Conservation (phyloP, 257 asterid genomes). For the Rauvolfia tetraphylla region DNA sequence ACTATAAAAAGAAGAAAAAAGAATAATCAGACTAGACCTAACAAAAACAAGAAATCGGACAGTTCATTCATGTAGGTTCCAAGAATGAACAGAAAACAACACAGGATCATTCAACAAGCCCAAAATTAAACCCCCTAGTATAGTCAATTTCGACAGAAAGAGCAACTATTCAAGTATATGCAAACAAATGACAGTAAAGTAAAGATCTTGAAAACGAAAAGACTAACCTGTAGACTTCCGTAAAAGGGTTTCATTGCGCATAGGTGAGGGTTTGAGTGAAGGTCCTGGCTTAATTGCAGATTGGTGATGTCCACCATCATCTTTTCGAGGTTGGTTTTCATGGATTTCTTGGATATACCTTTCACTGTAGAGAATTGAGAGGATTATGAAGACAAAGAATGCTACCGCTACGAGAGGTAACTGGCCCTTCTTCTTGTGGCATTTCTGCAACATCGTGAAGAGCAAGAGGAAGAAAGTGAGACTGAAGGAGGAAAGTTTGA, state of each 20-base stretch:
- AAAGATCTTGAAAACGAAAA: neutral
- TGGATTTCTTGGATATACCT: conserved; percentile 45
- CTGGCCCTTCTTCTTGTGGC: conserved; percentile 57
- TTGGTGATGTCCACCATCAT: conserved; percentile 14
- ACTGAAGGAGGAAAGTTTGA: neutral
- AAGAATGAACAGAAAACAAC: neutral
- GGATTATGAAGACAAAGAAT: conserved; percentile 46
- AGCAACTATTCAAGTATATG: neutral
- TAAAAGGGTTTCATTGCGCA: conserved; percentile 30
- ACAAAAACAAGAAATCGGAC: neutral
- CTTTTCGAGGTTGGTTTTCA: conserved; percentile 11
- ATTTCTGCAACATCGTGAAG: conserved; percentile 43
- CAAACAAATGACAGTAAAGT: conserved; percentile 5
- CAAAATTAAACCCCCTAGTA: neutral
- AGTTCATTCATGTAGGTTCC: neutral
- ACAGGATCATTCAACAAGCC: neutral
- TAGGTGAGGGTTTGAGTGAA: conserved; percentile 26
- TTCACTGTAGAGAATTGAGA: conserved; percentile 59
- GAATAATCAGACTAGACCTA: neutral
- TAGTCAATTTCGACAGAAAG: neutral
- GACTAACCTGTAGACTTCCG: conserved; percentile 41
- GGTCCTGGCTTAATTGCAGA: conserved; percentile 22
- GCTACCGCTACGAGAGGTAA: conserved; percentile 55
- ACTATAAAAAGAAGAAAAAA: conserved; percentile 28
- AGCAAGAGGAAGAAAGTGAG: neutral